Conservation (phyloP, 441 rosid genomes). For the Arabidopsis hybrid region DNA sequence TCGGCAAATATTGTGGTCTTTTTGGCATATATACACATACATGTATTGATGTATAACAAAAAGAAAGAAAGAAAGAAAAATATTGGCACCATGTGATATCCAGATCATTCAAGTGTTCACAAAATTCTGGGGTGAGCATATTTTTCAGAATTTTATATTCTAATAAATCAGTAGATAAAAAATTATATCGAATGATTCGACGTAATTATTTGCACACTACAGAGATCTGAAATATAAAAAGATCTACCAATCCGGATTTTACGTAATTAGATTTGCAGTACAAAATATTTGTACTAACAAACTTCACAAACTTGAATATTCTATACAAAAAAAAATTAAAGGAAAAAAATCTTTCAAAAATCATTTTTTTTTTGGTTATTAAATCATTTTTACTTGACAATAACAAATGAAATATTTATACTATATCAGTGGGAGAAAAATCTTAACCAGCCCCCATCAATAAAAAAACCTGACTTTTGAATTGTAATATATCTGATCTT, state of each 20-base stretch:
- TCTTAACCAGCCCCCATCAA: too few species aligned
- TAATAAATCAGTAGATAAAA: neutral
- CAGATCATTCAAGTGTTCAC: constrained; percentile 30
- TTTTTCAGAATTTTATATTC: neutral
- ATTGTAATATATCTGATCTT: too few species aligned
- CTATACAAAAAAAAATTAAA: neutral
- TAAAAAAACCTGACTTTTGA: too few species aligned
- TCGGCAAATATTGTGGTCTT: neutral
- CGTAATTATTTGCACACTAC: neutral
- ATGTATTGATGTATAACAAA: neutral
- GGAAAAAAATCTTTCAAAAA: neutral
- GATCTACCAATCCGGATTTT: neutral
- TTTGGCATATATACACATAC: neutral
- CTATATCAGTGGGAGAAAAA: too few species aligned
- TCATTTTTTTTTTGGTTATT: neutral
- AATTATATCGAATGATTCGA: neutral
- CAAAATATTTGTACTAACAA: neutral
- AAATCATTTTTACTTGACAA: neutral
- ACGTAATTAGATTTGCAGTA: neutral
- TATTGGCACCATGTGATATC: constrained; percentile 17
- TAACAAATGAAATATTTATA: neutral
- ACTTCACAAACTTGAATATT: constrained; percentile 3
- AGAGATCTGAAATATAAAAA: neutral
- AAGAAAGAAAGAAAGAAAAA: too few species aligned
- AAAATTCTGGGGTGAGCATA: constrained; percentile 4